A percentile compares a stretch with the other conserved stretches of the same genome.
phyloP scores from a whole-genome alignment of 2,329 filamentous ascomycete species.

The Paracamarosporium sp. region DNA sequence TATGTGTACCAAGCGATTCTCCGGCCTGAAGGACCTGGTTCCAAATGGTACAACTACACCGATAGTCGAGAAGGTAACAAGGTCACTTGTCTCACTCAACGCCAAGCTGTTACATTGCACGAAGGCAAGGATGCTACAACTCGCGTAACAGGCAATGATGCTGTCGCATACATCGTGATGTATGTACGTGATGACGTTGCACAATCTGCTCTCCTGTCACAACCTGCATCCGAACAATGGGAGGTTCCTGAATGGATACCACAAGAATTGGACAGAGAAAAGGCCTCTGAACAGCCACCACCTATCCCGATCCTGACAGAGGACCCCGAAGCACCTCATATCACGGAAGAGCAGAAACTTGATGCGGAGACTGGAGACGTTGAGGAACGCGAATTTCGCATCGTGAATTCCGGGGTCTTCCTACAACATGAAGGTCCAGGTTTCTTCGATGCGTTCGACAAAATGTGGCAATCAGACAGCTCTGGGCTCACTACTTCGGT shows the following conservation, averaged over 20 bases:
- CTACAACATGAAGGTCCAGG: constrained; percentile 46
- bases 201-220: constrained; percentile 43
- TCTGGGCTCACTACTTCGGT: constrained; percentile 26
- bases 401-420: constrained; percentile 44
- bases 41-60: constrained; percentile 66
- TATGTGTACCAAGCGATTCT: constrained; percentile 67
- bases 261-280: constrained; percentile 34
- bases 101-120: constrained; percentile 60
- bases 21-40: constrained; percentile 62
- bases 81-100: constrained; percentile 63
- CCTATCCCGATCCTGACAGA: constrained; percentile 15
- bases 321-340: constrained; percentile 8
- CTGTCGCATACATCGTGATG: constrained; percentile 62
- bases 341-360: constrained; percentile 12
- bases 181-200: constrained; percentile 62
- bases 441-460: constrained; percentile 41
- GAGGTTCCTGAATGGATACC: constrained; percentile 51
- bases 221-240: constrained; percentile 56
- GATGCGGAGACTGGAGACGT: constrained; percentile 8
- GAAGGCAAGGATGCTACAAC: constrained; percentile 53
- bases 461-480: constrained; percentile 23
- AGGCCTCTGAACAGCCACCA: constrained; percentile 17
- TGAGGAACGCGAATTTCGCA: constrained; percentile 31
- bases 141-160: constrained; percentile 51
- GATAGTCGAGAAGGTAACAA: constrained; percentile 60